These are phyloP conservation scores for Neoboletus brunneissimus DNA, from an alignment of 768 basidiomycete species.

Conservation along the genomic window DNA sequence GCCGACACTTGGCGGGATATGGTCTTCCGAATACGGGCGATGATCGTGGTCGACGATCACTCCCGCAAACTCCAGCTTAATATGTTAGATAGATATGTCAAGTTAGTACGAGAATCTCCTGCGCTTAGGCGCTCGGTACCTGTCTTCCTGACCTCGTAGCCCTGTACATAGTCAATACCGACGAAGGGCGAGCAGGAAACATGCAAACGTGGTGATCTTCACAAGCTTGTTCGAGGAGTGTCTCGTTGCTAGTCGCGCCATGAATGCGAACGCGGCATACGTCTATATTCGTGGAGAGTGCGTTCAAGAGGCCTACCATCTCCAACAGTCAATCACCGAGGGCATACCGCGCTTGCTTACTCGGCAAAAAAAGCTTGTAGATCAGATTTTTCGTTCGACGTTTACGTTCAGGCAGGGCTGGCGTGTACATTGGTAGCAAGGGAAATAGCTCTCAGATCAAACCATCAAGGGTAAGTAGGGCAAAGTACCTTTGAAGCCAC, in stretches of 20 bases:
- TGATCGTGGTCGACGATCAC: no score
- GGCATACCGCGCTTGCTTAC: constrained; percentile 81
- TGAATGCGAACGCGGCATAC: constrained; percentile 70
- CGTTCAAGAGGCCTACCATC: no score
- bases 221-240: constrained; percentile 98
- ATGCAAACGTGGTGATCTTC: constrained; percentile 98
- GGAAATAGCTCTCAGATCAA: constrained; percentile 94
- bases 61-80: no score
- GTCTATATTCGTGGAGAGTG: no score
- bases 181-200: constrained; percentile 99
- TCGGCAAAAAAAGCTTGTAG: constrained; percentile 89
- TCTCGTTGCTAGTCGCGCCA: constrained; percentile 90
- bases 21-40: no score
- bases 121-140: no score
- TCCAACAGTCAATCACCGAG: constrained; percentile 58
- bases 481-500: constrained; percentile 93
- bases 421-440: constrained; percentile 98
- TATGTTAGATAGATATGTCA: no score
- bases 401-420: constrained; percentile 94
- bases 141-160: no score
- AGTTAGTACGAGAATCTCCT: no score
- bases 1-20: no score
- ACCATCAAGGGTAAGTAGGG: constrained; percentile 89
- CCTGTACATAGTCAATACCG: constrained; percentile 75
- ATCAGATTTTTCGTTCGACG: constrained; percentile 88